Conservation (phyloP, 805 yeast species). For the Teunomyces lycoperdinae region DNA sequence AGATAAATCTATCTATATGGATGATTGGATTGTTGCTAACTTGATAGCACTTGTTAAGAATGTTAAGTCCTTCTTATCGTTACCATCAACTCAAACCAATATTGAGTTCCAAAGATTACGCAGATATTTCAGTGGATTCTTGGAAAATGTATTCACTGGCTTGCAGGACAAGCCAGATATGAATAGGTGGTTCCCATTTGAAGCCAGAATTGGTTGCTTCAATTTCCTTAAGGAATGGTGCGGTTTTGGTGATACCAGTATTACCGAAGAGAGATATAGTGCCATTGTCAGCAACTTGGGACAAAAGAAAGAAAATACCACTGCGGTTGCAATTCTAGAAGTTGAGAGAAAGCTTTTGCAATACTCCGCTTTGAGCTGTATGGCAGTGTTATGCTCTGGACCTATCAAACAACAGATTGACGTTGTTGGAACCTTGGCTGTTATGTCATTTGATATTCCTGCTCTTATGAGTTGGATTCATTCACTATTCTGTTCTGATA, state of each 20-base stretch:
- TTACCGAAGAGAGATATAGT: constrained; percentile 65
- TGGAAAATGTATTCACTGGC: constrained; percentile 71
- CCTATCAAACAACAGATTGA: constrained; percentile 51
- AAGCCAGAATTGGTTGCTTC: constrained; percentile 79
- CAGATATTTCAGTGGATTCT: constrained; percentile 76
- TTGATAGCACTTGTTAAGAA: constrained; percentile 61
- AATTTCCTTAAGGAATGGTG: constrained; percentile 91
- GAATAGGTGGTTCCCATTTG: constrained; percentile 73
- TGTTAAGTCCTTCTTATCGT: constrained; percentile 57
- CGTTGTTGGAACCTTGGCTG: constrained; percentile 46
- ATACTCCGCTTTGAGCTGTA: constrained; percentile 70
- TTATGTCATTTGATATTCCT: constrained; percentile 67
- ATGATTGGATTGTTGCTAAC: constrained; percentile 66
- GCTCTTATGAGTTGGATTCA: constrained; percentile 80
- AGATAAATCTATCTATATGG: constrained; percentile 50
- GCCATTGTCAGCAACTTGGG: constrained; percentile 48
- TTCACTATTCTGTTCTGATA: constrained; percentile 58
- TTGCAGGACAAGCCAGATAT: constrained; percentile 38
- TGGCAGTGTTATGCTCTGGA: constrained; percentile 82
- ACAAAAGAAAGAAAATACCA: constrained; percentile 37
- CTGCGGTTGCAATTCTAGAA: constrained; percentile 74
- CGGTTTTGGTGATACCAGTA: constrained; percentile 71
- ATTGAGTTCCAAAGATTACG: constrained; percentile 75
- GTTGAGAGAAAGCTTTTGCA: constrained; percentile 72
- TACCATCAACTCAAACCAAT: constrained; percentile 56